A percentile compares a stretch with the other conserved stretches of the same genome.
Conservation (phyloP, 805 yeast genomes). For the Debaryomyces hansenii region DNA sequence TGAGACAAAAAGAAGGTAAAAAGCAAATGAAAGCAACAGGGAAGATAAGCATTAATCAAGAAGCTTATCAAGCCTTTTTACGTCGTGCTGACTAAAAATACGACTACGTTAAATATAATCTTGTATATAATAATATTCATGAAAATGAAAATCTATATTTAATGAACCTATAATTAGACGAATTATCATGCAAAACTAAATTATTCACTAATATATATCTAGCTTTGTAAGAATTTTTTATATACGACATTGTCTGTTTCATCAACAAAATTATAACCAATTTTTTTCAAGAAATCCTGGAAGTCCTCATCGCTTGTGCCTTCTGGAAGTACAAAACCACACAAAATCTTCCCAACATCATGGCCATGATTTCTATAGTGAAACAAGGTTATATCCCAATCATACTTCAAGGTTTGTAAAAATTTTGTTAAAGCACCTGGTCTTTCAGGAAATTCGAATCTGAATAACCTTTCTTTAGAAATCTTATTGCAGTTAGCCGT, state of each 20-base stretch:
- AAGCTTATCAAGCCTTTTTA: constrained; percentile 87
- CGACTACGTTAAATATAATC: neutral
- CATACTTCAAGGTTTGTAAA: constrained; percentile 63
- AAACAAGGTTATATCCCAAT: constrained; percentile 93
- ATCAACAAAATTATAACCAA: constrained; percentile 76
- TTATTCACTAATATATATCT: neutral
- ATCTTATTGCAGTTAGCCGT: constrained; percentile 36
- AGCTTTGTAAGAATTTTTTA: constrained; percentile 59
- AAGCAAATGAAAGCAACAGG: constrained; percentile 80
- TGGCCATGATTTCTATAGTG: constrained; percentile 97
- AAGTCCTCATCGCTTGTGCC: constrained; percentile 60
- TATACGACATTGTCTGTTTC: constrained; percentile 89
- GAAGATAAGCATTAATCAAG: constrained; percentile 71
- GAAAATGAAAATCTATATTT: neutral
- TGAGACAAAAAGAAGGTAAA: constrained; percentile 92
- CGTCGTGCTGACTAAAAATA: constrained; percentile 26
- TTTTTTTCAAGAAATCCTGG: constrained; percentile 61
- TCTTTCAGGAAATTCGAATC: constrained; percentile 95
- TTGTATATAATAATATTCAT: constrained; percentile 2
- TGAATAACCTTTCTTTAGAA: constrained; percentile 71
- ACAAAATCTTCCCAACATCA: constrained; percentile 88
- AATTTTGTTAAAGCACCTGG: constrained; percentile 92
- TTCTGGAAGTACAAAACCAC: constrained; percentile 85
- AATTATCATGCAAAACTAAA: no score
- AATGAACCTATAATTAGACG: neutral